These are phyloP conservation scores for Skeletonema menzelii DNA, from an alignment of 108 stramenopile genomes.

Conservation along the genomic window DNA sequence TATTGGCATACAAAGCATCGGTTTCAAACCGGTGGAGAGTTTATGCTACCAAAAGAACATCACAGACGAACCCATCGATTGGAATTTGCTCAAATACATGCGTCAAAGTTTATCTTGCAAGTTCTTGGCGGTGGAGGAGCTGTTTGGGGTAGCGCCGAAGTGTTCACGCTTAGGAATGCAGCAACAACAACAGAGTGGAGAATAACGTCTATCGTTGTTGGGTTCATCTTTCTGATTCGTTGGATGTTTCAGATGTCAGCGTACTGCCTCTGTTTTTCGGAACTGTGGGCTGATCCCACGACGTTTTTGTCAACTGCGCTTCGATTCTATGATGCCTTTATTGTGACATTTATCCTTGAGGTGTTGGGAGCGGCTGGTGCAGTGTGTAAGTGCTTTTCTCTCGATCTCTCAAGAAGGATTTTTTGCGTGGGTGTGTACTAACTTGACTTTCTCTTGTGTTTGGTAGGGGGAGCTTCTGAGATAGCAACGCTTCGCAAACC, in stretches of 20 bases:
- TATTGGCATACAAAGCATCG: constrained; percentile 29
- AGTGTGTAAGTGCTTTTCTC: constrained; percentile 9
- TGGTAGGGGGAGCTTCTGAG: constrained; percentile 19
- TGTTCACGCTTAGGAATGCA: constrained; percentile 1
- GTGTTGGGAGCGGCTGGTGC: constrained; percentile 42
- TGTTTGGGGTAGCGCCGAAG: constrained; percentile 43
- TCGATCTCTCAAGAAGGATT: too few species aligned
- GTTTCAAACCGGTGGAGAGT: constrained; percentile 12
- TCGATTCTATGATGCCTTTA: constrained; percentile 16
- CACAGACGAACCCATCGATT: constrained; percentile 20
- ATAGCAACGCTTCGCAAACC: constrained; percentile 21
- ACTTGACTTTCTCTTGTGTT: not conserved
- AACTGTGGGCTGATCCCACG: constrained; percentile 1
- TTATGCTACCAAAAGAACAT: constrained; percentile 6
- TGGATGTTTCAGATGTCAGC: constrained; percentile 14
- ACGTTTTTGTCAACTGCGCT: not conserved
- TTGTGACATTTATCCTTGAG: constrained; percentile 28
- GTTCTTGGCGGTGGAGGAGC: constrained; percentile 47
- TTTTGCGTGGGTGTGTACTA: not conserved
- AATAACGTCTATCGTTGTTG: not conserved
- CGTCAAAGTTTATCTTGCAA: constrained; percentile 40
- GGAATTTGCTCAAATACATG: constrained; percentile 33
- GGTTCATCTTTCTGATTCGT: constrained; percentile 18
- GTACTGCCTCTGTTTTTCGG: constrained; percentile 2
- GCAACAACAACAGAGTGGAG: constrained; percentile 9